Base-by-base conservation (phyloP, 805 yeast genomes). In the Saturnispora saitoi region DNA sequence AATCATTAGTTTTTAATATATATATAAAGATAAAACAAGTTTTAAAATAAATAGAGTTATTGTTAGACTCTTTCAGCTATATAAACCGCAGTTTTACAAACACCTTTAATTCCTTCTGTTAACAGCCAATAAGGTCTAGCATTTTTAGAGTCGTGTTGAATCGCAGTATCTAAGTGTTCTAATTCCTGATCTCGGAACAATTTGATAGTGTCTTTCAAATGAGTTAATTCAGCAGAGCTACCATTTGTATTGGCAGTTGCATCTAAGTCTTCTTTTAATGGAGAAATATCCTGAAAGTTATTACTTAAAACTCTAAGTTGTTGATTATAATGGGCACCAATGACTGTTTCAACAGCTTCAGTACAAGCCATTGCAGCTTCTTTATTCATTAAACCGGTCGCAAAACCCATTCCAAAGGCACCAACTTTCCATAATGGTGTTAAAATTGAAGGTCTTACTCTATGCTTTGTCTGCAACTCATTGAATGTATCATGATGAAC, bases 311-410 rank as follows among this genome's bases (percentile, higher is more conserved):
- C 78, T 47, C 99, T 72, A 55, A 93, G 70, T 64, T 93, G 99
- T 52, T 81, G 82, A 62, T 93, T 93, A 67, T 93, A 93, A 63
- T 93, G 99, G 1, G 86, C 86, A 2, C 99, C 99, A 63, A 93
- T 93, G 5, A 93, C 98, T 0, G 99, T 93, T 66, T 93, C 99
- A 2, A 93, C 98, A 0, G 98, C 98, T 51, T 90, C 98, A 0
- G 99, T 93, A 64, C 99, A 93, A 1, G 99, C 98, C 99, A 93
- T 93, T 2, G 99, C 98, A 2, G 96, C 97, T 62, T 91, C 96
- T 60, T 88, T 87, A 15, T 96, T 83, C 53, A 89, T 66, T 47
- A 85, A 57, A 0, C 96, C 97, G 0, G 98, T 93, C 1, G 82
- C 84, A 1, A 80, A 78, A 3, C 99, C 99, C 70, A 93, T 72